Evolutionary conservation across 768 basidiomycete genomes (phyloP).

Genomic region (Albatrellus ellisii): DNA sequence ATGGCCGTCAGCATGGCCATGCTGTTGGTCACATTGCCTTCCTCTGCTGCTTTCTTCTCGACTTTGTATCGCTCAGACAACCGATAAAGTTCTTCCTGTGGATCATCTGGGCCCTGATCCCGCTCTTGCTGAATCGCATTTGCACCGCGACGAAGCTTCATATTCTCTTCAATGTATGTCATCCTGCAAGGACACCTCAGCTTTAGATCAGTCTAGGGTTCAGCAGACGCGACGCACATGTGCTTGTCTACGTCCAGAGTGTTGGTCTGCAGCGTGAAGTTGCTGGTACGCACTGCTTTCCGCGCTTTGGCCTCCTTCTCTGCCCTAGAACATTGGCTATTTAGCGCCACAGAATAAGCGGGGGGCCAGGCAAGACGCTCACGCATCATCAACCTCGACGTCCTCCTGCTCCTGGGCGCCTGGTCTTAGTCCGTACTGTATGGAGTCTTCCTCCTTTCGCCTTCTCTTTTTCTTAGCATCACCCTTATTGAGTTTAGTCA

Average conservation of each 20-base stretch:
- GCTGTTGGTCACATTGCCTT: slow-evolving; percentile 89
- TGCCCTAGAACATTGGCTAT: slow-evolving; percentile 27
- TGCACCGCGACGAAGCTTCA: slow-evolving; percentile 56
- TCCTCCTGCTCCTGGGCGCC: slow-evolving; percentile 23
- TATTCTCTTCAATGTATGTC: slow-evolving; percentile 93
- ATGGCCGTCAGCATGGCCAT: slow-evolving; percentile 95
- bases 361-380: slow-evolving; percentile 16
- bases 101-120: too few species aligned
- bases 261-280: slow-evolving; percentile 97
- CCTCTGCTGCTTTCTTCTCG: slow-evolving; percentile 44
- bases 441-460: slow-evolving; percentile 36
- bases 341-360: too few species aligned
- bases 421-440: slow-evolving; percentile 42
- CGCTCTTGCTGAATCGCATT: too few species aligned
- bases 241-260: slow-evolving; percentile 95
- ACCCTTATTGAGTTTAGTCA: slow-evolving; percentile 72
- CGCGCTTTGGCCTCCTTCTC: slow-evolving; percentile 59
- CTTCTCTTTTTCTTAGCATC: slow-evolving; percentile 65
- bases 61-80: slow-evolving; percentile 56
- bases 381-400: slow-evolving; percentile 49
- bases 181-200: slow-evolving; percentile 43
- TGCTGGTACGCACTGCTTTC: slow-evolving; percentile 67
- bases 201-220: neutral
- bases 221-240: slow-evolving; percentile 45
- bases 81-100: slow-evolving; percentile 57